Base-by-base conservation (phyloP, 2,329 filamentous ascomycete species). In the Byssothecium circinans region DNA sequence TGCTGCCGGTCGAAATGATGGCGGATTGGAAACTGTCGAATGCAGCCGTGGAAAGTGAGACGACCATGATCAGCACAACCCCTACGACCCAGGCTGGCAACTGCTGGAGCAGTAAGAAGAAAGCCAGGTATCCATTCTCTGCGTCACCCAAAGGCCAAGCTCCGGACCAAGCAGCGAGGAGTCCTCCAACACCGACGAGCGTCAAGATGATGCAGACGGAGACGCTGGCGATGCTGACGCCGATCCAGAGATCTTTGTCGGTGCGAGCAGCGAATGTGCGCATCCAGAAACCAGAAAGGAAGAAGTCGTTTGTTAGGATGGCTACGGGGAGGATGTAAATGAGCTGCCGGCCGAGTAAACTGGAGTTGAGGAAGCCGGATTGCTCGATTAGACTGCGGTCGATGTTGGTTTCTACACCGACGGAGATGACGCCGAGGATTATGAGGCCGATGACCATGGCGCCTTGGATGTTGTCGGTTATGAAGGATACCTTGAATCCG, bases 281-380 rank as follows among this genome's bases (percentile, higher is more conserved):
- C 69, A 92, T 81, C 89, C 89, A 94, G 71, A 89, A 91, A 56
- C 83, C 86, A 25, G 87, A 89, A 35, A 94, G 77, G 75, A 94
- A 94, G 77, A 94, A 91, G 75, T 91, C 85, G 73, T 92, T 94
- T 49, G 88, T 91, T 46, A 91, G 66, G 54, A 94, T 81, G 36
- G 89, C 89, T 5, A 94, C 81, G 0, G 89, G 88, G 1, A 94
- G 79, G 56, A 94, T 92, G 74, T 92, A 94, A 29, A 94, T 75
- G 12, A 94, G 81, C 70, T 94, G 89, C 88, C 89, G 94, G 45
- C 89, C 89, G 1, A 94, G 78, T 2, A 90, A 78, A 47, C 75
- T 87, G 4, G 85, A 60, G 36, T 89, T 76, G n/a, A 86, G 81
- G 20, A 89, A 79, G 8, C 84, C 84, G 0, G 88, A 91, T 4